Base-by-base conservation (phyloP, 352 stramenopile genomes). In the Pythium utonaiense region DNA sequence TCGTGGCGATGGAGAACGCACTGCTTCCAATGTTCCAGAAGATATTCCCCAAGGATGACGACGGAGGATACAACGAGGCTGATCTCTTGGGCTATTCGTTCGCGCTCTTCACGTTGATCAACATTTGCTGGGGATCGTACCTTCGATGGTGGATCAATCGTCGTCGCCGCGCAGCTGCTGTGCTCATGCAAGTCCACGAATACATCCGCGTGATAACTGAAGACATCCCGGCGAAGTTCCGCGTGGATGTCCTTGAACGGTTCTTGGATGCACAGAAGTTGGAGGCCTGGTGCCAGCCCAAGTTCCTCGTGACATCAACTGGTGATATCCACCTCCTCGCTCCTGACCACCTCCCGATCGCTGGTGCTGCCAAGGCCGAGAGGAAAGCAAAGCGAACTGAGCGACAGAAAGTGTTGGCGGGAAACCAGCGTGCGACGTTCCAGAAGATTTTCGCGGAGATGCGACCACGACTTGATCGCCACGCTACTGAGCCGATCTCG, bases 1-100 rank as follows among this genome's bases (percentile, higher is more conserved):
- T 77, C 14, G 74, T 88, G 12, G 74, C 74, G n/a, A 51, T 88
- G 21, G 78, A 84, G 56, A 88, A 86, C 41, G 71, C 78, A 1
- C 53, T 86, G 6, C 83, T 76, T 45, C 70, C 73, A 1, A 3
- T 76, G 3, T 66, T 84, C 10, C 57, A 69, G 14, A 55, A 68
- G 16, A 16, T 58, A 0, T 44, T 44, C 14, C 36, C 36, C 4
- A 44, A 44, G 36, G 3, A 44, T 21, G 36, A 59, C 81, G 3
- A 47, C 42, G 1, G 38, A 34, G 12, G 44, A 42, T 1, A 61
- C 64, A 16, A 70, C n/a, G 75, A 84, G 16, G 51, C 67, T 3
- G 63, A 64, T 5, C 33, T 84, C 3, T 28, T 84, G 1, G 64
- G 61, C 0, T 73, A 78, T n/a, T 81, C 70, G 1, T 64, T 72